phyloP scores from a whole-genome alignment of 106 monocot species.

The Agapanthus africanus region DNA sequence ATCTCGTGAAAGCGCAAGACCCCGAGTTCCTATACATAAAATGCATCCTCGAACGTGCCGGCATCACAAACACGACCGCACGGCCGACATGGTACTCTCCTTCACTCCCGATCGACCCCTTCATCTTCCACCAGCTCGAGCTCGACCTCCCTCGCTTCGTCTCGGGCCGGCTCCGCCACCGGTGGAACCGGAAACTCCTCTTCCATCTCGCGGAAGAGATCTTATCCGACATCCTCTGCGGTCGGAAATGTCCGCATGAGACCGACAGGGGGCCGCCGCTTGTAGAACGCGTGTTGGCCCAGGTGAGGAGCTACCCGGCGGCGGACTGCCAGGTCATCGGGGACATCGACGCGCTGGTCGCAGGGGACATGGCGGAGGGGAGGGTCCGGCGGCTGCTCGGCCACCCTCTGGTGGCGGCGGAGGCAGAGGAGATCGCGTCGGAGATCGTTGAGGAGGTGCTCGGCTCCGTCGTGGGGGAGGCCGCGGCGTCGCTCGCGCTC shows the following conservation, averaged over 20 bases:
- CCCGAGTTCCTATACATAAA: slow-evolving; percentile 44
- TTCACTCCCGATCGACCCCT: slow-evolving; percentile 57
- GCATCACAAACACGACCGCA: slow-evolving; percentile 15
- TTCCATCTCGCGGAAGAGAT: slow-evolving; percentile 75
- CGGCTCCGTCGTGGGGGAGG: slow-evolving; percentile 32
- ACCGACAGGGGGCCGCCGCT: too few species aligned
- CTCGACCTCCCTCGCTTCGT: slow-evolving; percentile 14
- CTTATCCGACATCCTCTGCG: slow-evolving; percentile 33
- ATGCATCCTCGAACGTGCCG: slow-evolving; percentile 42
- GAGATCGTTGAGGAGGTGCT: slow-evolving; percentile 37
- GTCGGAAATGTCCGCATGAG: too few species aligned
- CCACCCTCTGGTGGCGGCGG: slow-evolving; percentile 43
- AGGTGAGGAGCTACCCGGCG: slow-evolving; percentile 36
- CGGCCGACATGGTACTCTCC: slow-evolving; percentile 38
- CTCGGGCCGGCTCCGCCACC: slow-evolving; percentile 26
- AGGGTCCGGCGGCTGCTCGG: slow-evolving; percentile 27
- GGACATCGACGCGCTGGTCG: slow-evolving; percentile 51
- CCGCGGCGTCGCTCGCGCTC: not conserved
- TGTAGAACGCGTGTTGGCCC: too few species aligned
- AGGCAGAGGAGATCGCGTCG: slow-evolving; percentile 24
- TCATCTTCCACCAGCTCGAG: slow-evolving; percentile 80
- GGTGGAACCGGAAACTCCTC: slow-evolving; percentile 82
- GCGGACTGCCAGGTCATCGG: slow-evolving; percentile 37
- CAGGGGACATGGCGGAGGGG: slow-evolving; percentile 29
- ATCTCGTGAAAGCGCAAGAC: too few species aligned